Evolutionary conservation across 331 rosid genomes (phyloP).

Genomic region (Spiraea crenata): DNA sequence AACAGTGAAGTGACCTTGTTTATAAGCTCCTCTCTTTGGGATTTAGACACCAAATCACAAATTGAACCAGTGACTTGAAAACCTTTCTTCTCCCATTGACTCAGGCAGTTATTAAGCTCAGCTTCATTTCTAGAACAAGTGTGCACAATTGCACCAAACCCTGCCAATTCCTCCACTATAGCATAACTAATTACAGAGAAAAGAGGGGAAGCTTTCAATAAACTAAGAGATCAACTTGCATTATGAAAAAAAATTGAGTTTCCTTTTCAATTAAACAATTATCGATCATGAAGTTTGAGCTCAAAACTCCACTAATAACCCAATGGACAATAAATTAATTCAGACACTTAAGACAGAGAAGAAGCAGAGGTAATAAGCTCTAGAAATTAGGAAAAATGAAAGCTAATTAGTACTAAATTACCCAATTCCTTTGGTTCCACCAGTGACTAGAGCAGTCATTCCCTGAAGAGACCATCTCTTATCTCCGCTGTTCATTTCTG

Average conservation of each 20-base stretch:
- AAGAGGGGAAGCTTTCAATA: not conserved
- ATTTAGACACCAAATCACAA: conserved; percentile 34
- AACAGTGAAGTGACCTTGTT: conserved; percentile 37
- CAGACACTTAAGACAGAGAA: too few relatives aligned
- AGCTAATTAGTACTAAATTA: not conserved
- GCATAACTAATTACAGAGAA: conserved; percentile 25
- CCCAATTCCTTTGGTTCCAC: conserved; percentile 81
- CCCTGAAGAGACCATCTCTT: conserved; percentile 56
- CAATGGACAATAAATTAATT: too few relatives aligned
- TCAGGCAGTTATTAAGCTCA: conserved; percentile 35
- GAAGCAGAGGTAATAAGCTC: too few relatives aligned
- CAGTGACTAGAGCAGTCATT: conserved; percentile 64
- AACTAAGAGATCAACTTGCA: too few relatives aligned
- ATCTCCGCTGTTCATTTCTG: not conserved
- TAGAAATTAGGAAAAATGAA: not conserved
- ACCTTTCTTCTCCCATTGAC: conserved; percentile 39
- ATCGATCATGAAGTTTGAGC: too few relatives aligned
- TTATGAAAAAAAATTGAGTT: too few relatives aligned
- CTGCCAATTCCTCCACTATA: conserved; percentile 51
- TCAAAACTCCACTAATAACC: too few relatives aligned
- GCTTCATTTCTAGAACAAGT: conserved; percentile 47
- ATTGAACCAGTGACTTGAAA: conserved; percentile 47
- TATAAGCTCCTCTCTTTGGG: conserved; percentile 34
- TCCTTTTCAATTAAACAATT: too few relatives aligned
- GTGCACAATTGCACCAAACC: conserved; percentile 39